Conservation (phyloP, 495 filamentous ascomycete species). For the Penicillium cataractarum region DNA sequence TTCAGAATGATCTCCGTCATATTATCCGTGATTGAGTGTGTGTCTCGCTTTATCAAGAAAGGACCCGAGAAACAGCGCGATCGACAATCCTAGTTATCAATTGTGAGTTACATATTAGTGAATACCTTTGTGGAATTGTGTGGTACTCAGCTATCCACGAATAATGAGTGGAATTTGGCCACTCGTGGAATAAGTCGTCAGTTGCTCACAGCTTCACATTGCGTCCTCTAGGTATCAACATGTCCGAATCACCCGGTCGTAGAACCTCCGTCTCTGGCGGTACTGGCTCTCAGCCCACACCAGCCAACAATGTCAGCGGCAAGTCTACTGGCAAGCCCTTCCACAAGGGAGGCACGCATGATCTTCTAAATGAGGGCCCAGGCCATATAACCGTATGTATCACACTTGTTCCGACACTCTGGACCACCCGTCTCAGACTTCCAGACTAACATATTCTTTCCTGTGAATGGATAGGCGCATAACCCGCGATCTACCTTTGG, state of each 20-base stretch:
- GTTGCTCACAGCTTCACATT: neutral
- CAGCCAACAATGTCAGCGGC: conserved; percentile 38
- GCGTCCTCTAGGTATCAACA: conserved; percentile 10
- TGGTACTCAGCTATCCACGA: neutral
- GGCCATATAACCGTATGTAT: conserved; percentile 36
- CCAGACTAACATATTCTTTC: neutral
- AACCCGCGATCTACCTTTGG: conserved; percentile 34
- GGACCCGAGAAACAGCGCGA: conserved; percentile 11
- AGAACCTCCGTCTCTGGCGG: conserved; percentile 32
- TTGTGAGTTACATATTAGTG: neutral
- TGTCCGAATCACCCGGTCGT: conserved; percentile 13
- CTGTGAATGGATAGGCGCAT: conserved; percentile 17
- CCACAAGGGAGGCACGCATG: conserved; percentile 23
- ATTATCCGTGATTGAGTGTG: conserved; percentile 14
- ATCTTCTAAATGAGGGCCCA: conserved; percentile 18
- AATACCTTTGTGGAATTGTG: no score
- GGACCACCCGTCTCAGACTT: neutral
- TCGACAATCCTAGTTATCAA: neutral
- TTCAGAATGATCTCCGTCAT: conserved; percentile 13
- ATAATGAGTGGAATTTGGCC: no score
- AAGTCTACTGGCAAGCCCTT: conserved; percentile 20
- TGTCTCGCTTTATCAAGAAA: conserved; percentile 14
- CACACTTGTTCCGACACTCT: no score
- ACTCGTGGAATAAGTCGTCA: neutral
- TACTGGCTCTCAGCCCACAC: conserved; percentile 32